A percentile compares a stretch with the other conserved stretches of the same genome.
Evolutionary conservation across 371 early-diverging fungal genomes (phyloP).

Genomic region (Mortierella sp.): DNA sequence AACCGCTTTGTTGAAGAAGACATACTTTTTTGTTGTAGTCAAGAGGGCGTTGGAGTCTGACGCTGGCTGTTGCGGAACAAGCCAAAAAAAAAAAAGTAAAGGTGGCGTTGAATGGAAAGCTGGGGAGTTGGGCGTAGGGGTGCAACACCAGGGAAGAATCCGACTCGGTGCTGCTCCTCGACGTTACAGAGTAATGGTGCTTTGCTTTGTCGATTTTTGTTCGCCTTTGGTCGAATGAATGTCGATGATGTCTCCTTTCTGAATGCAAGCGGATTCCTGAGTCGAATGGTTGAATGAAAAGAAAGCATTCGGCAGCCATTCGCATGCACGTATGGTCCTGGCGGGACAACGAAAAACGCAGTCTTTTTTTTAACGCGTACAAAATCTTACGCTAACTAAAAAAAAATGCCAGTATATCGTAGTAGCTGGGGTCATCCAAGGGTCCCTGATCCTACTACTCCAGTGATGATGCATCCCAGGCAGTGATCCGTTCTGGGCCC

Average conservation of each 20-base stretch:
- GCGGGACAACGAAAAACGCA: constrained; percentile 8
- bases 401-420: too few relatives aligned
- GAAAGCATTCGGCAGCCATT: neutral
- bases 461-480: too few relatives aligned
- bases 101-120: neutral
- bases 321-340: neutral
- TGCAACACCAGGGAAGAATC: neutral
- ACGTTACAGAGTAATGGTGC: neutral
- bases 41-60: neutral
- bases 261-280: constrained; percentile 6
- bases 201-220: neutral
- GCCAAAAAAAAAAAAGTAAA: neutral
- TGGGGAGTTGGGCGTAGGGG: neutral
- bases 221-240: neutral
- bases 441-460: too few relatives aligned
- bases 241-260: neutral
- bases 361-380: constrained; percentile 6
- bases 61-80: neutral
- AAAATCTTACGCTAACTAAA: too few relatives aligned
- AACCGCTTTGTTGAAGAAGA: neutral
- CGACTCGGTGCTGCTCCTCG: neutral
- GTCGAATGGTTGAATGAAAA: neutral
- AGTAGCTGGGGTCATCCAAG: too few relatives aligned
- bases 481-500: too few relatives aligned
- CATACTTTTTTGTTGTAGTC: neutral